Percentiles rank a stretch among this genome's conserved stretches.
Evolutionary conservation across 176 grass and related monocot species (phyloP).

Genomic region (Carex kokanica): DNA sequence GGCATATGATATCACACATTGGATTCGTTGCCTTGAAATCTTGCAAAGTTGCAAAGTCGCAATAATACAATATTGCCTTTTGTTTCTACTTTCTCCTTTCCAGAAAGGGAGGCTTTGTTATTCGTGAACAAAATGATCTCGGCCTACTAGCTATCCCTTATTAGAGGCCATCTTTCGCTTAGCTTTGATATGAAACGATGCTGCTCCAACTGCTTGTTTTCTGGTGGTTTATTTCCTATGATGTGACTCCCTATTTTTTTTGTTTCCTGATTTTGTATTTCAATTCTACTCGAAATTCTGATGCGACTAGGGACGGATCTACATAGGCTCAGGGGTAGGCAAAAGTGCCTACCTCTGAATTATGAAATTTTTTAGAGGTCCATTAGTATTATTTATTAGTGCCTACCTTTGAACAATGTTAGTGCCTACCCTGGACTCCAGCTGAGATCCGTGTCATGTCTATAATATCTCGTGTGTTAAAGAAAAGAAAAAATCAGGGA

Average conservation of each 20-base stretch:
- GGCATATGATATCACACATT: background rate
- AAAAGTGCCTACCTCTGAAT: too few relatives aligned
- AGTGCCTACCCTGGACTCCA: too few relatives aligned
- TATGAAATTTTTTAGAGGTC: too few relatives aligned
- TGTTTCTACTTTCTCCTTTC: background rate
- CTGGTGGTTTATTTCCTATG: background rate
- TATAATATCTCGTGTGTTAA: too few relatives aligned
- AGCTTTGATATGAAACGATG: background rate
- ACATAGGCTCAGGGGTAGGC: too few relatives aligned
- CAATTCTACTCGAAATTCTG: background rate
- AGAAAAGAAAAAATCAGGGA: too few relatives aligned
- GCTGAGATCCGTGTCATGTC: too few relatives aligned
- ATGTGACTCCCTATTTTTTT: background rate
- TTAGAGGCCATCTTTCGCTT: background rate
- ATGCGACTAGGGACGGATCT: too few relatives aligned
- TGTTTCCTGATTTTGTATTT: background rate
- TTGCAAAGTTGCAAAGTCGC: background rate
- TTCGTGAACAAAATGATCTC: background rate
- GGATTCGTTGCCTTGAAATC: constrained; percentile 8
- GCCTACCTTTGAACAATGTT: too few relatives aligned
- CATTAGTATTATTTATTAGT: too few relatives aligned
- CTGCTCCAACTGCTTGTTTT: constrained; percentile 11
- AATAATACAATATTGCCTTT: background rate
- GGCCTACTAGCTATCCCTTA: background rate
- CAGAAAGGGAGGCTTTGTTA: background rate